Base-by-base conservation (phyloP, 352 stramenopile species). In the Globisporangium nodosum region DNA sequence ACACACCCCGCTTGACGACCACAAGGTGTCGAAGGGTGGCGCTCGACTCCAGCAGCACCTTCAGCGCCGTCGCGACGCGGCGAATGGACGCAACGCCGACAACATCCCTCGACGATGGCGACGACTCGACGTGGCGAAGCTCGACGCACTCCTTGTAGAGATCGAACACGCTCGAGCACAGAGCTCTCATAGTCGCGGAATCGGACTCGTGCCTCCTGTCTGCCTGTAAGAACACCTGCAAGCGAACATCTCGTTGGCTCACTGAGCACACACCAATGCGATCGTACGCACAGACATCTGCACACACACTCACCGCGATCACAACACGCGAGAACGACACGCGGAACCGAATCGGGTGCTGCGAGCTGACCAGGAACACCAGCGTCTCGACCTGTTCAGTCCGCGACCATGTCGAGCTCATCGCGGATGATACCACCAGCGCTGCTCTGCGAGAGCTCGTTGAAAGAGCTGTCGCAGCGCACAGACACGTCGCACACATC, bases 151-250 rank as follows among this genome's bases (percentile, higher is more conserved):
- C 69, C 42, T 57, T 55, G 54, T 72, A 79, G 27, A 85, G 64
- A 30, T 75, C 73, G 24, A 79, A 74, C 37, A 76, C 54, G 15
- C 56, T 57, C 13, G 68, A 81, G 43, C 67, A 71, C 11, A 85
- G 58, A 8, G 58, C 27, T n/a, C 40, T 70, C 8, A 52, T 49
- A 1, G 61, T 52, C 20, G 61, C 53, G n/a, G 27, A 11, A 35
- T 76, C 61, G 8, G 59, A 55, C 21, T 18, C 37, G 37, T 16
- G 3, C 37, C 18, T 13, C 12, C 13, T 18, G 37, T 18, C 37
- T 5, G 37, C 12, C 11, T 43, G 37, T 4, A 12, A 18, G 12
- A 43, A 15, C 37, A 43, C 4, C 37, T 43, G 12, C 37, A 35
- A 31, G 18, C 20, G n/a, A 12, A 56, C 9, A 50, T 4, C n/a